phyloP scores from a whole-genome alignment of 345 rosid species.

The Sisymbrium irio region DNA sequence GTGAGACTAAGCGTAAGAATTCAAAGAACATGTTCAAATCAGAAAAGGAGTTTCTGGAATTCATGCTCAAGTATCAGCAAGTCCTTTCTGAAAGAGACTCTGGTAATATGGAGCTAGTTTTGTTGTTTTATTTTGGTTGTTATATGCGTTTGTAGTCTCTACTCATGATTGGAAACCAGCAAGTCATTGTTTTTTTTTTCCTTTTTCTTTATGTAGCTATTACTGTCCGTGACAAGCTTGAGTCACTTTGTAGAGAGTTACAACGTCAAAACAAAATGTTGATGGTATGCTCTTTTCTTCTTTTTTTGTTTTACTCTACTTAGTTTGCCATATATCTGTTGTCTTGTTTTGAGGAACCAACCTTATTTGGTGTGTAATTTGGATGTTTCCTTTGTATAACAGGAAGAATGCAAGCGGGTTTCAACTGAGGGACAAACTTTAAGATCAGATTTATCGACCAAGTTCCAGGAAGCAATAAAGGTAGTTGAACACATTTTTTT shows the following conservation, averaged over 20 bases:
- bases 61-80: constrained; percentile 88
- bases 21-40: constrained; percentile 61
- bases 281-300: constrained; percentile 52
- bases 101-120: constrained; percentile 40
- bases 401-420: constrained; percentile 95
- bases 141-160: not conserved
- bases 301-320: not conserved
- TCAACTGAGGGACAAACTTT: constrained; percentile 83
- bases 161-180: not conserved
- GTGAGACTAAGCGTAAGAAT: constrained; percentile 70
- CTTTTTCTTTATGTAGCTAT: constrained; percentile 47
- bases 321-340: not conserved
- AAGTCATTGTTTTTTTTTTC: constrained; percentile 3
- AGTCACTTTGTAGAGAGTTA: constrained; percentile 87
- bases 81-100: constrained; percentile 83
- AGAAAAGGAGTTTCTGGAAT: constrained; percentile 80
- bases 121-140: not conserved
- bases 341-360: not conserved
- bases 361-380: not conserved
- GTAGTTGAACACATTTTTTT: constrained; percentile 33
- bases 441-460: constrained; percentile 82
- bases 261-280: constrained; percentile 91
- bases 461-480: constrained; percentile 93
- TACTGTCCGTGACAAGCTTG: constrained; percentile 84
- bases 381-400: constrained; percentile 28